phyloP scores from a whole-genome alignment of 306 rosid genomes.

The Cucumis hystrix region DNA sequence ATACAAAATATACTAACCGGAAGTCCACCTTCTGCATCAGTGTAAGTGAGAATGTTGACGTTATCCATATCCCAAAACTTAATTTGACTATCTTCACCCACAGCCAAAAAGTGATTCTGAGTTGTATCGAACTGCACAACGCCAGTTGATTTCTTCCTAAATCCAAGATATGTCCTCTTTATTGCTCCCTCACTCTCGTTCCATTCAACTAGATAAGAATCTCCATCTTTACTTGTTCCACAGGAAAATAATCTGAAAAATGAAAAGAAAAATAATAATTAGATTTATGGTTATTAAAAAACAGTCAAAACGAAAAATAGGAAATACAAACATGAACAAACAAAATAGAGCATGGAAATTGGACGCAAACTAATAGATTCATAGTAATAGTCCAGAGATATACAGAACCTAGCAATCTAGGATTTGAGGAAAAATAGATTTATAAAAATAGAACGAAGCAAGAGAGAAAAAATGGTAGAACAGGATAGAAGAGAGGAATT shows the following conservation, averaged over 20 bases:
- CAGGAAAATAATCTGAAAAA: slow-evolving; percentile 69
- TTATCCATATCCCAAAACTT: slow-evolving; percentile 92
- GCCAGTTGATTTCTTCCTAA: slow-evolving; percentile 64
- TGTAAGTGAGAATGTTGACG: slow-evolving; percentile 27
- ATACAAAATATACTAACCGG: slow-evolving; percentile 32
- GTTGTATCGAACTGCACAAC: slow-evolving; percentile 79
- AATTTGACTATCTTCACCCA: slow-evolving; percentile 74
- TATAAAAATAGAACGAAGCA: not conserved
- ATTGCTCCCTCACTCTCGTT: slow-evolving; percentile 75
- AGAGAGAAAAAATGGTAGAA: not conserved
- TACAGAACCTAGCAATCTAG: not conserved
- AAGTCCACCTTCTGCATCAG: slow-evolving; percentile 67
- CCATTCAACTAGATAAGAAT: slow-evolving; percentile 81
- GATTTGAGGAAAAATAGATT: not conserved
- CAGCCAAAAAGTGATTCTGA: slow-evolving; percentile 75
- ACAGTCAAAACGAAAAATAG: not conserved
- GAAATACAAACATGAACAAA: not conserved
- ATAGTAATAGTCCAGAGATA: not conserved
- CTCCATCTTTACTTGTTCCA: slow-evolving; percentile 90
- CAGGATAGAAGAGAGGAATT: not conserved
- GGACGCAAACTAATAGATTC: not conserved
- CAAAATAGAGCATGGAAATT: not conserved
- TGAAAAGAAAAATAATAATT: not conserved
- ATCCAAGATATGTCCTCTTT: slow-evolving; percentile 59
- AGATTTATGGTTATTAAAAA: not conserved